Evolutionary conservation across 306 rosid genomes (phyloP), one percentile per base, ranked within the genome.

Genomic region (Macrotyloma uniflorum): DNA sequence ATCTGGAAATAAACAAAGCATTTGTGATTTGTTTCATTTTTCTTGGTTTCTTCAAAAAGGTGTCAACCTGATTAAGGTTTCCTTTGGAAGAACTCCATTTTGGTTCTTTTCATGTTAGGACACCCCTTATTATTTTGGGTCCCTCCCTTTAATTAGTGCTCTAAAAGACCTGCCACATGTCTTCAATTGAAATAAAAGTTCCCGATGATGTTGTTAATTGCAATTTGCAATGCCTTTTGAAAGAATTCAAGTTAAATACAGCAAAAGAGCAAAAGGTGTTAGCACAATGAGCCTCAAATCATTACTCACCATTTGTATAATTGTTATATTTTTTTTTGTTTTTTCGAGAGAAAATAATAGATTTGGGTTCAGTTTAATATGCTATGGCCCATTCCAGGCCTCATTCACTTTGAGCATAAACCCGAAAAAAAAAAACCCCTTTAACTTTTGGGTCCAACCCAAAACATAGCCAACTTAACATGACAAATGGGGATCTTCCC

Each of bases 101-200:
- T 63, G 26, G 46, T 63, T 63, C 69, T 63, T 59, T 69, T 19
- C 12, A 36, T 51, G 82, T 59, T 74, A 70, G 83, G 77, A 80
- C 59, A 72, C 36, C 68, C 70, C 75, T 79, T 58, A 35, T 5
- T n/a, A 4, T 22, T 23, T 15, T 35, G 74, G 87, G 79, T 5
- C 74, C 81, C 76, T 38, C 54, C 66, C 80, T 82, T n/a, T n/a
- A n/a, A n/a, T n/a, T n/a, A n/a, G n/a, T n/a, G n/a, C n/a, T n/a
- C n/a, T n/a, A n/a, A n/a, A n/a, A n/a, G n/a, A n/a, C n/a, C n/a
- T 43, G 80, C 61, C 75, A 75, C 79, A 72, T 55, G 55, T 49
- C 57, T 30, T 59, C 70, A 35, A 24, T 74, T 70, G 75, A 74
- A 33, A 68, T 22, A 67, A 78, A 76, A 69, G 76, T 4, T 36